Base-by-base conservation (phyloP, 306 rosid genomes). In the Prunus padus region DNA sequence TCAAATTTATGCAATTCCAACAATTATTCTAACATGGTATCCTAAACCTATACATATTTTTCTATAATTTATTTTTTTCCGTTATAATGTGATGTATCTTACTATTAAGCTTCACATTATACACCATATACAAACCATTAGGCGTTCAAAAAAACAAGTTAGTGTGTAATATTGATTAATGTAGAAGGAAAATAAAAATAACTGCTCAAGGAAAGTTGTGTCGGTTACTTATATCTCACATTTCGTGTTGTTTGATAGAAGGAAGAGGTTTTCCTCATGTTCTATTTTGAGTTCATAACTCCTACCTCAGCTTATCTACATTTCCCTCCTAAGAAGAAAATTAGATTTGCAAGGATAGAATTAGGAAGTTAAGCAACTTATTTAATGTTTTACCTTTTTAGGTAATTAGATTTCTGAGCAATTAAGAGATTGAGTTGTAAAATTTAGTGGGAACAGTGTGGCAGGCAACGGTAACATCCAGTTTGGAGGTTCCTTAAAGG, bases 401-500 rank as follows among this genome's bases (percentile, higher is more conserved):
- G 56, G 74, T 57, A 22, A 52, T 37, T 18, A 71, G 52, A 62
- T 46, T 78, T 30, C 61, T 44, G 40, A 70, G 54, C 46, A 45
- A 42, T 25, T 16, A 60, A 67, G 45, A 77, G 54, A 71, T 76
- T 13, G 60, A 49, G 82, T 75, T 60, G 80, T 71, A 81, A 84
- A 77, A 82, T 16, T 74, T 65, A 71, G 65, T 80, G 83, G 82
- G 79, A 83, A 73, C 83, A 64, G 81, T 76, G 77, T 59, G 57
- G 57, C 80, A 65, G 84, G 84, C 96, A 95, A 95, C 98, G 99
- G 99, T 95, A 84, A 95, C 86, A 86, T 86, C 73, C 80, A 55
- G 93, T 86, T 89, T 88, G 88, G 89, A 85, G 84, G 93, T 89
- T 90, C 89, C 87, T 84, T 79, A 71, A 84, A 83, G 99, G 97